Evolutionary conservation across 2,329 filamentous ascomycete species (phyloP).

Genomic region (Phyllosticta capitalensis): DNA sequence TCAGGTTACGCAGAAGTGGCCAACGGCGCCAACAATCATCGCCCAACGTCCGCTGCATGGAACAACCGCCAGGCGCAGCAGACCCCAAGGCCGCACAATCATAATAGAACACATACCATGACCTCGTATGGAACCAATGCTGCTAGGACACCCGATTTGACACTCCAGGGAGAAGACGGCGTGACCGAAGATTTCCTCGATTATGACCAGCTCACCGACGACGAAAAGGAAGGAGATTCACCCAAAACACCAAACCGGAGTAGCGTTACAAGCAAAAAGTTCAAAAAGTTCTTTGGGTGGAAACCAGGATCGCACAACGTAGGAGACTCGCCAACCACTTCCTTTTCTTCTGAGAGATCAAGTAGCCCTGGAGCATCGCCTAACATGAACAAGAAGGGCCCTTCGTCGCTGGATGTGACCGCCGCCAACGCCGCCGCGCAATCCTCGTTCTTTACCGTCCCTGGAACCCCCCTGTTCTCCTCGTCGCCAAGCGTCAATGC

Average conservation of each 20-base stretch:
- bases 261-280: slow-evolving; percentile 35
- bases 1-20: slow-evolving; percentile 28
- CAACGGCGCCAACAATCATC: slow-evolving; percentile 22
- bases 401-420: slow-evolving; percentile 41
- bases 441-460: slow-evolving; percentile 36
- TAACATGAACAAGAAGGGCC: slow-evolving; percentile 26
- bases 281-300: slow-evolving; percentile 61
- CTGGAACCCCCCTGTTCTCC: slow-evolving; percentile 37
- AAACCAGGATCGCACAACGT: slow-evolving; percentile 44
- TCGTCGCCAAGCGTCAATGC: slow-evolving; percentile 37
- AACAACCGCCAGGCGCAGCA: slow-evolving; percentile 12
- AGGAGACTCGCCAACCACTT: slow-evolving; percentile 51
- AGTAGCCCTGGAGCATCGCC: slow-evolving; percentile 43
- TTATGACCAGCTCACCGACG: slow-evolving; percentile 22
- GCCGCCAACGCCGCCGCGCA: slow-evolving; percentile 38
- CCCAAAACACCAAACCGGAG: slow-evolving; percentile 16
- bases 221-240: slow-evolving; percentile 23
- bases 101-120: slow-evolving; percentile 29
- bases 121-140: slow-evolving; percentile 22
- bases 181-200: slow-evolving; percentile 28
- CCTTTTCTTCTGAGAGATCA: slow-evolving; percentile 48
- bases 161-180: slow-evolving; percentile 23
- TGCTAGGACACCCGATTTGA: slow-evolving; percentile 21
- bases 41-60: slow-evolving; percentile 19
- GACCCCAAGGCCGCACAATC: slow-evolving; percentile 15